Percentiles rank a stretch among this genome's conserved stretches.
Evolutionary conservation across 371 early-diverging fungal species (phyloP).

Genomic region (Zychaea mexicana): DNA sequence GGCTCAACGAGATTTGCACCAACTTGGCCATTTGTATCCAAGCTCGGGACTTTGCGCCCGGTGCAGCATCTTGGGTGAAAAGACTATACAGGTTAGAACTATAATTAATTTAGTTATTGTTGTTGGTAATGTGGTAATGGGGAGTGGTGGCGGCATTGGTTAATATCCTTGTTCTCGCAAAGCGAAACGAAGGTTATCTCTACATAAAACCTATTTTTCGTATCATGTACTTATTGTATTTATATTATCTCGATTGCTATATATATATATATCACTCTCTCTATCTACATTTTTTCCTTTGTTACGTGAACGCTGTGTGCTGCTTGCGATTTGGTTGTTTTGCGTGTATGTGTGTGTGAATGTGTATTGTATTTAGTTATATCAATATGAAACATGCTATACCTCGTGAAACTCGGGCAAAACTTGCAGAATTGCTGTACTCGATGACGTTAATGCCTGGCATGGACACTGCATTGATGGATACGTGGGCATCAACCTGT

Average conservation of each 20-base stretch:
- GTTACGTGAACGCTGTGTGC: no score
- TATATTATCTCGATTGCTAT: no score
- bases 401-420: constrained; percentile 60
- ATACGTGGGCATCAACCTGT: constrained; percentile 56
- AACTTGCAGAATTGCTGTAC: constrained; percentile 59
- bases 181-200: no score
- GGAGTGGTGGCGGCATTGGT: background rate
- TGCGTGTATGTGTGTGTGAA: background rate
- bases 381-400: constrained; percentile 56
- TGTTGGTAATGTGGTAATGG: background rate
- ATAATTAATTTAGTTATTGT: background rate
- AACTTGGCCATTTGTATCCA: constrained; percentile 53
- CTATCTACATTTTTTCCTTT: no score
- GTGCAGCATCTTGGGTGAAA: constrained; percentile 60
- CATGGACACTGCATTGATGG: constrained; percentile 64
- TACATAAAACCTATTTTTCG: no score
- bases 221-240: no score
- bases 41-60: constrained; percentile 65
- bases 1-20: constrained; percentile 55
- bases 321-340: background rate
- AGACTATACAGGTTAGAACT: constrained; percentile 53
- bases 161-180: no score
- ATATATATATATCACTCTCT: no score
- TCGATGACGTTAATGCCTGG: constrained; percentile 60
- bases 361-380: background rate